Evolutionary conservation across 2,329 filamentous ascomycete genomes (phyloP).

Genomic region (Amphichorda felina): DNA sequence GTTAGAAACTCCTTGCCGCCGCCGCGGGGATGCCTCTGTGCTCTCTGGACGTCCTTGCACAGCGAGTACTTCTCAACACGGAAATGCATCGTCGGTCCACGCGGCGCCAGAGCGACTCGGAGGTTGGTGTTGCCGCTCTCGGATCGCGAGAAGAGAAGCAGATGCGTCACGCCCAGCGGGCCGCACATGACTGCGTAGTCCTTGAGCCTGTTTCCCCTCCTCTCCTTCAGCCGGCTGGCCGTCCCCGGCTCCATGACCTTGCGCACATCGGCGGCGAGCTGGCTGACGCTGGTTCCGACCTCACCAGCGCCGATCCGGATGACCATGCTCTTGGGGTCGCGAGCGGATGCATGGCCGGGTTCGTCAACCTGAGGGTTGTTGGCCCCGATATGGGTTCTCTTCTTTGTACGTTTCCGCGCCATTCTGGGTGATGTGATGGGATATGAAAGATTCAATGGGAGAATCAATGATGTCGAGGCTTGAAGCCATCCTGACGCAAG

Average conservation of each 20-base stretch:
- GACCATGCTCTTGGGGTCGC: constrained; percentile 91
- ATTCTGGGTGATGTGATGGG: constrained; percentile 30
- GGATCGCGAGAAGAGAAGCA: constrained; percentile 87
- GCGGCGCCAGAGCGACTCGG: constrained; percentile 73
- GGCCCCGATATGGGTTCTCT: constrained; percentile 71
- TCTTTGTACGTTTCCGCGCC: constrained; percentile 75
- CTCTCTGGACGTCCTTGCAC: constrained; percentile 77
- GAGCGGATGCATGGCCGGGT: constrained; percentile 49
- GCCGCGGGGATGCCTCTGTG: constrained; percentile 71
- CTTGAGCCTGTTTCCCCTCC: constrained; percentile 74
- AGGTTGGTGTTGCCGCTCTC: constrained; percentile 86
- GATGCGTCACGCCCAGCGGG: constrained; percentile 81
- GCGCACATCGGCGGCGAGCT: constrained; percentile 84
- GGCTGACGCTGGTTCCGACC: constrained; percentile 81
- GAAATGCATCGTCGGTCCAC: constrained; percentile 89
- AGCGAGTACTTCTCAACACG: constrained; percentile 90
- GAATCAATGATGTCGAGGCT: background rate
- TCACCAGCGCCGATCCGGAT: constrained; percentile 93
- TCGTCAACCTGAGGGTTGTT: constrained; percentile 45
- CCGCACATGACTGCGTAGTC: constrained; percentile 96
- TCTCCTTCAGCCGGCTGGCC: constrained; percentile 77
- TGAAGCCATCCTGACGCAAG: no score
- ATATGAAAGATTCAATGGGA: background rate
- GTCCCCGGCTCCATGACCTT: constrained; percentile 94
- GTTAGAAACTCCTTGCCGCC: constrained; percentile 78